These are phyloP conservation scores for Aspergillus leporis DNA, from an alignment of 495 filamentous ascomycete genomes.

Conservation along the genomic window DNA sequence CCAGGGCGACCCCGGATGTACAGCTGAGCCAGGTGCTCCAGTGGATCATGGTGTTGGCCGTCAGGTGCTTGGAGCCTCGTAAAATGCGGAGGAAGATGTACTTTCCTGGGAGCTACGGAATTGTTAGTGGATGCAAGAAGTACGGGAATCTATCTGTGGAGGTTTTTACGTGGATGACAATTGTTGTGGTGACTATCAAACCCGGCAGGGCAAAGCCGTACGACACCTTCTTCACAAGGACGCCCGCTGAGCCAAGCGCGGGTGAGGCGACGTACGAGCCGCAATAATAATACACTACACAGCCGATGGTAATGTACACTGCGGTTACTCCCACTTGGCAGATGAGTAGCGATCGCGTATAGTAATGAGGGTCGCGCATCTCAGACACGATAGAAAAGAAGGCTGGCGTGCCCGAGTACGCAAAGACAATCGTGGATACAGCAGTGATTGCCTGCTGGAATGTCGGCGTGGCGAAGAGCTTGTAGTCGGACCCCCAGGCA, in stretches of 20 bases:
- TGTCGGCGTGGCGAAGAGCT: conserved; percentile 27
- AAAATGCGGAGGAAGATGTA: conserved; percentile 64
- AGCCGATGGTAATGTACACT: conserved; percentile 66
- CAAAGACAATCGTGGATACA: conserved; percentile 70
- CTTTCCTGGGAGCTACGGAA: conserved; percentile 42
- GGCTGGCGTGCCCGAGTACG: conserved; percentile 60
- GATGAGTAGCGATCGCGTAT: conserved; percentile 54
- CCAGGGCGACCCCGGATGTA: conserved; percentile 53
- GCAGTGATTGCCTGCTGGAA: conserved; percentile 53
- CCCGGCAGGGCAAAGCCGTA: conserved; percentile 74
- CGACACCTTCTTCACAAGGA: conserved; percentile 62
- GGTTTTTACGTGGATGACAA: conserved; percentile 38
- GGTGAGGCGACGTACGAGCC: conserved; percentile 68
- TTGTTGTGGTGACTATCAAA: conserved; percentile 32
- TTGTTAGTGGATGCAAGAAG: conserved; percentile 36
- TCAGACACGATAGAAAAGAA: conserved; percentile 75
- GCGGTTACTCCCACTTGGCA: conserved; percentile 49
- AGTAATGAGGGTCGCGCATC: conserved; percentile 67
- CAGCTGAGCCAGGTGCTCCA: conserved; percentile 61
- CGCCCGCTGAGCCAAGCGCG: conserved; percentile 66
- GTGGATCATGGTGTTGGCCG: conserved; percentile 55
- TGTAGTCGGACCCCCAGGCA: conserved; percentile 34
- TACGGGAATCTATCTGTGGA: conserved; percentile 52
- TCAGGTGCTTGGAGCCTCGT: conserved; percentile 52
- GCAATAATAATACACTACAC: conserved; percentile 69